phyloP scores from a whole-genome alignment of 2,329 filamentous ascomycete species.

The Calycina marina region DNA sequence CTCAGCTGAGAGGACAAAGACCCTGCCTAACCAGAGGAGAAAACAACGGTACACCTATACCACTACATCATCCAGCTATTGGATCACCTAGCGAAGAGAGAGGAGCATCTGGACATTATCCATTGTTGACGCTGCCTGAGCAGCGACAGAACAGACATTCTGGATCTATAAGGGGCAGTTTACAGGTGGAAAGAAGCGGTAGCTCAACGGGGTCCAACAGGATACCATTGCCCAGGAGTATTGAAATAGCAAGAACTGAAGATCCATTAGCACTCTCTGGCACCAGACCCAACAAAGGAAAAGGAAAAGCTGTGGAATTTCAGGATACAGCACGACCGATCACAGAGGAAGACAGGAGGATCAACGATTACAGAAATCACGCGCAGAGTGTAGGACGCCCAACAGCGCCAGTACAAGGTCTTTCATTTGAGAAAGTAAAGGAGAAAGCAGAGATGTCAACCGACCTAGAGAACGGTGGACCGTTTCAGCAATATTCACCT shows the following conservation, averaged over 20 bases:
- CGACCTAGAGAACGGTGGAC: conserved; percentile 20
- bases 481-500: conserved; percentile 12
- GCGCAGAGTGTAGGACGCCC: conserved; percentile 9
- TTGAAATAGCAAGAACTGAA: conserved; percentile 19
- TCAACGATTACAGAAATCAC: conserved; percentile 8
- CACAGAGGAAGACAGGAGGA: conserved; percentile 4
- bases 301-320: conserved; percentile 14
- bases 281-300: conserved; percentile 17
- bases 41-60: conserved; percentile 16
- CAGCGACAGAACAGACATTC: conserved; percentile 37
- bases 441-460: conserved; percentile 15
- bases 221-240: conserved; percentile 20
- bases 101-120: conserved; percentile 24
- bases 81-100: conserved; percentile 13
- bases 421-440: conserved; percentile 16
- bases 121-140: conserved; percentile 41
- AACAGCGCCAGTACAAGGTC: conserved; percentile 8
- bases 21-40: conserved; percentile 7
- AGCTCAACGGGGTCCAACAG: conserved; percentile 19
- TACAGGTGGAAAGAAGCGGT: conserved; percentile 32
- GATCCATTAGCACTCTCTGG: conserved; percentile 9
- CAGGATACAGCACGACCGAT: conserved; percentile 5
- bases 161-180: conserved; percentile 27
- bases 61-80: conserved; percentile 20
- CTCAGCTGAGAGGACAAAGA: conserved; percentile 3